phyloP scores from a whole-genome alignment of 345 rosid species.

The Punica granatum region DNA sequence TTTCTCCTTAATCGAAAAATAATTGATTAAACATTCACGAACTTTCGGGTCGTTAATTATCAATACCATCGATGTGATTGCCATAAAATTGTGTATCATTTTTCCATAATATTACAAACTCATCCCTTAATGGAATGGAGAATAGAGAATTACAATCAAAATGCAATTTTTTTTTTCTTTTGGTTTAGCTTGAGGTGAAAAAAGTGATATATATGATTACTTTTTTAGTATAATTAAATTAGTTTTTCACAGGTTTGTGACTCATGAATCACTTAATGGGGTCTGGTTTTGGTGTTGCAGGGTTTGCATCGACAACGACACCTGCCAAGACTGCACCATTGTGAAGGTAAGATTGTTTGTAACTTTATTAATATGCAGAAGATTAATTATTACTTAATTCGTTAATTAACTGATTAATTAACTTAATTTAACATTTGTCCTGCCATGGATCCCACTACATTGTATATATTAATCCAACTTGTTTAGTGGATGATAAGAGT shows the following conservation, averaged over 20 bases:
- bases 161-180: no score
- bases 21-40: no score
- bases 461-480: constrained; percentile 5
- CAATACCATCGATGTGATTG: no score
- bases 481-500: constrained; percentile 6
- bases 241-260: not conserved
- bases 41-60: no score
- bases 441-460: not conserved
- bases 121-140: no score
- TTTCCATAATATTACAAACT: no score
- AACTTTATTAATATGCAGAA: not conserved
- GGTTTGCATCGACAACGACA: constrained; percentile 79
- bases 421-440: not conserved
- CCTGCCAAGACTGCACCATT: constrained; percentile 69
- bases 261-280: not conserved
- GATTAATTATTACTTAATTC: not conserved
- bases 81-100: no score
- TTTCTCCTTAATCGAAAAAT: no score
- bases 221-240: not conserved
- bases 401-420: not conserved
- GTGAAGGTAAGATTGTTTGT: constrained; percentile 74
- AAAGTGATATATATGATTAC: not conserved
- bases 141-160: no score
- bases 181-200: no score
- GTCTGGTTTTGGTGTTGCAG: constrained; percentile 21